A percentile compares a stretch with the other conserved stretches of the same genome.
phyloP scores from a whole-genome alignment of 495 filamentous ascomycete species.

The Xylaria bambusicola region DNA sequence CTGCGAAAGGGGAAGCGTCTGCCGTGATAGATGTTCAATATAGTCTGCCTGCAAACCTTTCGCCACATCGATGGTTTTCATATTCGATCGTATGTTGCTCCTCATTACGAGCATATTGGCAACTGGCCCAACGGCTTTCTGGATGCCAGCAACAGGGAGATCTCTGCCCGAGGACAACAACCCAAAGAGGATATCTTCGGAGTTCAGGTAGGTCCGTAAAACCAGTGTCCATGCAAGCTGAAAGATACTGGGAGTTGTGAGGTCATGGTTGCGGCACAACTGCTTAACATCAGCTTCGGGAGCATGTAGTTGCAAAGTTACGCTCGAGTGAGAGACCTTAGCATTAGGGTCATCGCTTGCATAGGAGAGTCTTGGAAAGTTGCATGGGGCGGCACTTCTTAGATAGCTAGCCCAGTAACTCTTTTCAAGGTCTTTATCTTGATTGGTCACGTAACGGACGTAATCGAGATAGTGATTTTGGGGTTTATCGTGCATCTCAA shows the following conservation, averaged over 20 bases:
- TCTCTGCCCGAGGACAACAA: slow-evolving; percentile 55
- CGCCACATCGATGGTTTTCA: slow-evolving; percentile 32
- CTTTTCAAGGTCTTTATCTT: not conserved
- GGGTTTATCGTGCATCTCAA: not conserved
- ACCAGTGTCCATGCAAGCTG: slow-evolving; percentile 45
- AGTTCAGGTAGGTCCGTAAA: slow-evolving; percentile 32
- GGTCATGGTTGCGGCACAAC: slow-evolving; percentile 15
- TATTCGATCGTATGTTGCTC: slow-evolving; percentile 34
- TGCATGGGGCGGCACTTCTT: slow-evolving; percentile 48
- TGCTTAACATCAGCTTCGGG: not conserved
- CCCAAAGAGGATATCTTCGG: slow-evolving; percentile 53
- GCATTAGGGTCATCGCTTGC: not conserved
- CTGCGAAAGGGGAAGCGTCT: slow-evolving; percentile 43
- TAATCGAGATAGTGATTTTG: slow-evolving; percentile 5
- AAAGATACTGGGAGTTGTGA: slow-evolving; percentile 38
- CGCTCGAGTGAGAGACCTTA: not conserved
- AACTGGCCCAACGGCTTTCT: slow-evolving; percentile 50
- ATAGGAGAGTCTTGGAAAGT: slow-evolving; percentile 45
- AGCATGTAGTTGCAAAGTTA: not conserved
- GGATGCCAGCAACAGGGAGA: slow-evolving; percentile 46
- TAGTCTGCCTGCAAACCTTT: slow-evolving; percentile 48
- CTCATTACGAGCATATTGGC: slow-evolving; percentile 63
- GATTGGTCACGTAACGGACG: not conserved
- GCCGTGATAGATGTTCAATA: slow-evolving; percentile 50
- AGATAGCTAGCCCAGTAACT: slow-evolving; percentile 59